Base-by-base conservation (phyloP, 176 grass and related monocot species). In the Juncus inflexus region DNA sequence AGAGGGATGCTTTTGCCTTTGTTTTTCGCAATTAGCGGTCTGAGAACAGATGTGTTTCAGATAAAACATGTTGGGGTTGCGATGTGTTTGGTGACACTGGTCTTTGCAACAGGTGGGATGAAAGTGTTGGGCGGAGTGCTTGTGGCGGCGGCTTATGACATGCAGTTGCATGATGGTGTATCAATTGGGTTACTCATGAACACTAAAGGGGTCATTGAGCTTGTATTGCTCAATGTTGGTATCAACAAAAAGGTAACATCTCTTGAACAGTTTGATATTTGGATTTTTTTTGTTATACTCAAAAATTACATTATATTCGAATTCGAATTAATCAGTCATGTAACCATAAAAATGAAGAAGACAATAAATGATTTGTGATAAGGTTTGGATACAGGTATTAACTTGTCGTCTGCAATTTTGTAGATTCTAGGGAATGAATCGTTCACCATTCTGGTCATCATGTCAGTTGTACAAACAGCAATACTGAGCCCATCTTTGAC, bases 161-260 rank as follows among this genome's bases (percentile, higher is more conserved):
- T 95, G 86, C 74, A 86, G 3, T 35, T 86, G 7, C 70, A 81
- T 0, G 90, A 95, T 12, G 86, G 86, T 55, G 19, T 70, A 2
- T 81, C 86, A 6, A 75, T 95, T 2, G 90, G 90, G 5, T 60
- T 90, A 16, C 80, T 90, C 7, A 84, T 95, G 74, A 95, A 90
- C 56, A 86, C 74, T 37, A 95, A 86, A 60, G 83, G 86, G 0
- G 2, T 95, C 6, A 76, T 90, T 2, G 90, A 95, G 78, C 69
- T 95, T 43, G 67, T 84, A 62, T 81, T 84, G 80, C 86, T 95
- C 65, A 90, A 86, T 79, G 86, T 95, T 3, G 86, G 65, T 1
- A 54, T 61, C n/a, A 90, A 76, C 80, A 90, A 84, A 63, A 61
- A 38, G 77, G 85, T 83, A 76, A 1, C 19, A 28, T 28, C 19